Evolutionary conservation across 345 rosid species (phyloP).

Genomic region (Raphanus sativus): DNA sequence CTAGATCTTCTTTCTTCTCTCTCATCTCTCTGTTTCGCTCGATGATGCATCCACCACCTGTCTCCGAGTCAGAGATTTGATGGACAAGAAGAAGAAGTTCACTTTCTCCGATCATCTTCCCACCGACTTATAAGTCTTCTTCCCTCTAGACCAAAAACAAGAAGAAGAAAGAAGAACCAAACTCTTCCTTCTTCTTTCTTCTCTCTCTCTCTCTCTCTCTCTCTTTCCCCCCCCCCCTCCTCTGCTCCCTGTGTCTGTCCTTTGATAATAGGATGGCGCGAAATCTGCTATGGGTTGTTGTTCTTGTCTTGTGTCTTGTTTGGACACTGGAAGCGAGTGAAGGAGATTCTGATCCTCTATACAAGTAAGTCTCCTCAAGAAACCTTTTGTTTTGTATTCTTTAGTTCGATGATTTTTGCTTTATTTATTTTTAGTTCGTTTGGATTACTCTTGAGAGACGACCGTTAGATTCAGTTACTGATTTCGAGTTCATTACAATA

Average conservation of each 20-base stretch:
- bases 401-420: neutral
- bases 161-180: neutral
- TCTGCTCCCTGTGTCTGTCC: neutral
- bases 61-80: constrained; percentile 26
- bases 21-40: constrained; percentile 4
- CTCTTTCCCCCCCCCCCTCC: no score
- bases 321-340: constrained; percentile 54
- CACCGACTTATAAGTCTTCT: constrained; percentile 3
- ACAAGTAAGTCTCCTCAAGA: constrained; percentile 47
- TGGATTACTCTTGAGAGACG: constrained; percentile 3
- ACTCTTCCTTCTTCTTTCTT: neutral
- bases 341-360: constrained; percentile 89
- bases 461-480: constrained; percentile 18
- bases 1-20: constrained; percentile 16
- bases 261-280: constrained; percentile 37
- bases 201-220: neutral
- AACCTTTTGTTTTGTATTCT: neutral
- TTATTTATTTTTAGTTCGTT: neutral
- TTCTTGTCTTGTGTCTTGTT: constrained; percentile 33
- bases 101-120: constrained; percentile 20
- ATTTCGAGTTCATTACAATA: neutral
- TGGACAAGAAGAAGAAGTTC: constrained; percentile 31
- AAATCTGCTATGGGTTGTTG: constrained; percentile 37
- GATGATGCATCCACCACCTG: constrained; percentile 31
- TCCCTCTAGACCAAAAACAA: neutral